A percentile compares a stretch with the other conserved stretches of the same genome.
Conservation (phyloP, 2,329 filamentous ascomycete genomes). For the Xylariaceae sp. region DNA sequence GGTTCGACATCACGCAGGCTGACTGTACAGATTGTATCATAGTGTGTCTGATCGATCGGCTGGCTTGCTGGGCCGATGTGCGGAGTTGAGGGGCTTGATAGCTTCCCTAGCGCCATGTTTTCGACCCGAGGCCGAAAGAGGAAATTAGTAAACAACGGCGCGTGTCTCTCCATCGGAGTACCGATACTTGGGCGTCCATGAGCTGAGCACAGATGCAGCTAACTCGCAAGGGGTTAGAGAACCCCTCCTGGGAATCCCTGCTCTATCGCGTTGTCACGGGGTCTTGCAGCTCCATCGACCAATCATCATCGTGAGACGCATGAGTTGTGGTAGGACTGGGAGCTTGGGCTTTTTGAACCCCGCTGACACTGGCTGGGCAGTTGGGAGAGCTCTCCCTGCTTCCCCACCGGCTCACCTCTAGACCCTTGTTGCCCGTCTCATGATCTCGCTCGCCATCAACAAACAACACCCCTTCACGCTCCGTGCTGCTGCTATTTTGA, state of each 20-base stretch:
- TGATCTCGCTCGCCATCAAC: neutral
- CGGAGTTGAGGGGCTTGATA: constrained; percentile 18
- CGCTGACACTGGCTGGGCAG: constrained; percentile 6
- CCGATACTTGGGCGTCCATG: constrained; percentile 1
- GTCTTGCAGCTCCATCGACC: constrained; percentile 12
- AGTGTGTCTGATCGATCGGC: neutral
- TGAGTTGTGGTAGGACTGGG: constrained; percentile 6
- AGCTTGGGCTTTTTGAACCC: constrained; percentile 19
- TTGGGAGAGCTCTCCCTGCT: neutral
- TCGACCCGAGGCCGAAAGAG: constrained; percentile 9
- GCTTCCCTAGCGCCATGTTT: neutral
- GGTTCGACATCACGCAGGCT: neutral
- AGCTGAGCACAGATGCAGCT: constrained; percentile 20
- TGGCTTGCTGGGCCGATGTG: constrained; percentile 10
- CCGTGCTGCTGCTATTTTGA: neutral
- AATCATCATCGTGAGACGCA: constrained; percentile 7
- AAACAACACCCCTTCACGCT: neutral
- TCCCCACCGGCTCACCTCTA: constrained; percentile 1
- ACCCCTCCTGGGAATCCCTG: constrained; percentile 13
- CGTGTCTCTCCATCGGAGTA: constrained; percentile 10
- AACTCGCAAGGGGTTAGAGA: neutral
- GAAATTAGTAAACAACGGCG: constrained; percentile 23
- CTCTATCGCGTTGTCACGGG: constrained; percentile 23
- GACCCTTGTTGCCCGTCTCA: constrained; percentile 4
- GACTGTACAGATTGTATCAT: neutral